Evolutionary conservation across 225 moss, liverwort and hornwort species (phyloP), one percentile per base, ranked within the genome.

Genomic region (Pseudisothecium myosuroides): DNA sequence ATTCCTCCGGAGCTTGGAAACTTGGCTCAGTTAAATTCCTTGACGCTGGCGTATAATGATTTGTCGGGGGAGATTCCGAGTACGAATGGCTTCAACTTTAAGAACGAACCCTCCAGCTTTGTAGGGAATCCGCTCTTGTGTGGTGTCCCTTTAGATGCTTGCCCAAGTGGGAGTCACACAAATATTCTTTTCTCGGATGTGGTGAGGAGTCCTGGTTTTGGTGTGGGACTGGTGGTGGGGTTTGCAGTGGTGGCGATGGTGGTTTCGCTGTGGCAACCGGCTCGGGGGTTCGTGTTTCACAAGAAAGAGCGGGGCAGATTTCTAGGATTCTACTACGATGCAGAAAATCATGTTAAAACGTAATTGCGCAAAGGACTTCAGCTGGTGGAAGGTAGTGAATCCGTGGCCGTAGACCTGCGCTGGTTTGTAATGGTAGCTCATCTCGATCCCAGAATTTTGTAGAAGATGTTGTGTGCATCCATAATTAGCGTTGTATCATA

Each of bases 1-100:
- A 85, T 91, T 29, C 93, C 89, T n/a, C 29, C 54, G 23, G 87
- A 83, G 71, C 89, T 92, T 50, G 89, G 85, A 14, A 86, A 59
- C 63, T 41, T 90, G 52, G 27, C 12, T 21, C 14, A 3, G 0
- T 61, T 92, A 4, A 86, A 6, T 22, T 85, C 85, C 22, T 28
- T 89, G 81, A 7, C 62, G 34, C 76, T 86, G 11, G 64, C 82
- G 55, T 73, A 15, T 14, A 90, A 86, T 28, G 27, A 86, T 17
- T 58, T 82, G 28, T 80, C 85, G 1, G 63, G 85, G 36, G 63
- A 86, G 81, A 82, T 86, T 56, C 86, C 90, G 14, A 64, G 3
- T 2, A 65, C 56, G 1, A 66, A 90, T 23, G 81, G 81, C 34
- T 89, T 81, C 62, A 74, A 86, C 31, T 55, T 55, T 4, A 86